Percentiles rank a stretch among this genome's conserved stretches.
These are phyloP conservation scores for Tausonia pullulans DNA, from an alignment of 1,284 basidiomycete genomes.

Conservation along the genomic window DNA sequence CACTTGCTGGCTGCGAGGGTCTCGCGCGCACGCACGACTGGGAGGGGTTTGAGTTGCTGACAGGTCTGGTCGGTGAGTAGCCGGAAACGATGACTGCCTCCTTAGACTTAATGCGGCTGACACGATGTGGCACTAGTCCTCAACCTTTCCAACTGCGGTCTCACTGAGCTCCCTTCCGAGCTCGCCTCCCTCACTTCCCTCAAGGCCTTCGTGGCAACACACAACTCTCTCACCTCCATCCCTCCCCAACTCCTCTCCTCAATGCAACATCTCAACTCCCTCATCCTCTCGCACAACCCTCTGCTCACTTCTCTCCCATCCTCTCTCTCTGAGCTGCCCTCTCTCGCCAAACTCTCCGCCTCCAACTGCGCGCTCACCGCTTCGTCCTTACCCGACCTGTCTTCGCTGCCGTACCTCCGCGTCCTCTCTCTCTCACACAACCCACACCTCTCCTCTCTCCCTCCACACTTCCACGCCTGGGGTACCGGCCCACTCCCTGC, in stretches of 20 bases:
- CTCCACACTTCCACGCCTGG: slow-evolving; percentile 10
- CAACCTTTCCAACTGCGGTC: slow-evolving; percentile 7
- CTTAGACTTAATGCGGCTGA: too few relatives aligned
- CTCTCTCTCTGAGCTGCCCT: neutral
- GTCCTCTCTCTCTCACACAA: slow-evolving; percentile 16
- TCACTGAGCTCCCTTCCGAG: slow-evolving; percentile 1
- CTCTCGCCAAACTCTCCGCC: slow-evolving; percentile 13
- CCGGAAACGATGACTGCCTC: too few relatives aligned
- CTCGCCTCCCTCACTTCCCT: slow-evolving; percentile 6
- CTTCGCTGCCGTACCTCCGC: slow-evolving; percentile 1
- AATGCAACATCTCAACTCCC: slow-evolving; percentile 11
- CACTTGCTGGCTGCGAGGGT: slow-evolving; percentile 1
- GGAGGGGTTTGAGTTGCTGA: slow-evolving; percentile 13
- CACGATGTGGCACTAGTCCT: neutral
- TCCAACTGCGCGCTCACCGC: slow-evolving; percentile 4
- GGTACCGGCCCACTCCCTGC: slow-evolving; percentile 11
- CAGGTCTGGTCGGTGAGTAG: slow-evolving; percentile 12
- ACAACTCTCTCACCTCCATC: slow-evolving; percentile 5
- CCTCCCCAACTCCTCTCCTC: neutral
- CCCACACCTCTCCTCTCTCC: slow-evolving; percentile 1
- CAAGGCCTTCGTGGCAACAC: slow-evolving; percentile 16
- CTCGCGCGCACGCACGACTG: neutral
- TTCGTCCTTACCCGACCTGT: slow-evolving; percentile 5
- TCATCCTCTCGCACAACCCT: slow-evolving; percentile 16
- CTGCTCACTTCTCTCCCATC: slow-evolving; percentile 1